Base-by-base conservation (phyloP, 257 asterid species). In the Ballota nigra region DNA sequence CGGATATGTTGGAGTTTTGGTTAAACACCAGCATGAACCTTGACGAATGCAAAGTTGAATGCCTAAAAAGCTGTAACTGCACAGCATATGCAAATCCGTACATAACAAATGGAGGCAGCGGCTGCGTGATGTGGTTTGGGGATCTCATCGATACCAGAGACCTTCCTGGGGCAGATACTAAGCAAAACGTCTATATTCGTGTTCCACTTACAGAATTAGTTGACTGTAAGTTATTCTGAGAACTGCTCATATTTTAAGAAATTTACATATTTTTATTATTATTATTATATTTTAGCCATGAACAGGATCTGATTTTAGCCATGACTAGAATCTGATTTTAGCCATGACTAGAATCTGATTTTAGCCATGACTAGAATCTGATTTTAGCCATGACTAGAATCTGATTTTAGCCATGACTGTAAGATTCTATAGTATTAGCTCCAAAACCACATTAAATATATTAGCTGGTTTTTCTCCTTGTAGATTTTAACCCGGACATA, bases 81-180 rank as follows among this genome's bases (percentile, higher is more conserved):
- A 43, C 58, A 0, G 84, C 84, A 0, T 77, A 38, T 80, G 77
- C 84, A 34, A 80, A 77, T 80, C 59, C 81, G 0, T 56, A 63
- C 40, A 8, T 80, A 6, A 47, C 49, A n/a, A 29, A 63, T 47
- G 81, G 71, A 72, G 76, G 77, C 11, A 64, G 28, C 11, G 81
- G 81, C 6, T 80, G 82, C 38, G 18, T 80, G 29, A 12, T 80
- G 68, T 80, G 83, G 83, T 65, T 63, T 49, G 83, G 77, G 41
- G 82, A 78, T 55, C 79, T 78, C 38, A 1, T 78, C 4, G 79
- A 78, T 38, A 40, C 3, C 45, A 78, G 70, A 74, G 55, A 47
- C 3, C 10, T 29, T 1, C 5, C 38, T 56, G 61, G 13, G 0
- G 79, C 70, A 2, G 67, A 78, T 63, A 56, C 15, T 52, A 52